A percentile compares a stretch with the other conserved stretches of the same genome.
Conservation (phyloP, 495 filamentous ascomycete species). For the Talaromyces stipitatus region DNA sequence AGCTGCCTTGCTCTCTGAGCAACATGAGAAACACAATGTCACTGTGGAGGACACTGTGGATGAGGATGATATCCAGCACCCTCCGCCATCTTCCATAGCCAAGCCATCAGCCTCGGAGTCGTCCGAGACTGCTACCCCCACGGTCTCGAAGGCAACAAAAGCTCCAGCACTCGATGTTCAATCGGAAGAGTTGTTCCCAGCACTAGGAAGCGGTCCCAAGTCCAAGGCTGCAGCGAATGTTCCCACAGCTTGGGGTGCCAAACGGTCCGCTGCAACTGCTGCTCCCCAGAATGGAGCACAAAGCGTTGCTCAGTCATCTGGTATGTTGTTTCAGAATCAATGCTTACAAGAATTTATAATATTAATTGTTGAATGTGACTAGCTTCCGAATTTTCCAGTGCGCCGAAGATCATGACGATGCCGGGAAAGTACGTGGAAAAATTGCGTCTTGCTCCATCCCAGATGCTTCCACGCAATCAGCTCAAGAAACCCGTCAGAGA, state of each 20-base stretch:
- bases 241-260: constrained; percentile 63
- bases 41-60: constrained; percentile 76
- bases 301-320: constrained; percentile 38
- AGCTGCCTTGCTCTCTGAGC: constrained; percentile 69
- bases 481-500: constrained; percentile 77
- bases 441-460: constrained; percentile 59
- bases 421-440: constrained; percentile 73
- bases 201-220: constrained; percentile 68
- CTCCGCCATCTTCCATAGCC: constrained; percentile 35
- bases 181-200: constrained; percentile 86
- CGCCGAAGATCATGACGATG: constrained; percentile 56
- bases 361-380: not conserved
- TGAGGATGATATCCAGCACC: constrained; percentile 64
- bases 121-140: constrained; percentile 13
- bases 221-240: constrained; percentile 45
- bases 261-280: constrained; percentile 47
- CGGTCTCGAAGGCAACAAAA: constrained; percentile 34
- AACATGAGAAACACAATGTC: constrained; percentile 58
- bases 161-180: constrained; percentile 58
- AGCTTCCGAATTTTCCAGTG: constrained; percentile 18
- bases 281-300: constrained; percentile 51
- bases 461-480: constrained; percentile 64
- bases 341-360: not conserved
- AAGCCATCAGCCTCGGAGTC: constrained; percentile 12
- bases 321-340: constrained; percentile 19